Evolutionary conservation across 2,329 filamentous ascomycete genomes (phyloP), one percentile per base, ranked within the genome.

Genomic region (Botrytis medusae): DNA sequence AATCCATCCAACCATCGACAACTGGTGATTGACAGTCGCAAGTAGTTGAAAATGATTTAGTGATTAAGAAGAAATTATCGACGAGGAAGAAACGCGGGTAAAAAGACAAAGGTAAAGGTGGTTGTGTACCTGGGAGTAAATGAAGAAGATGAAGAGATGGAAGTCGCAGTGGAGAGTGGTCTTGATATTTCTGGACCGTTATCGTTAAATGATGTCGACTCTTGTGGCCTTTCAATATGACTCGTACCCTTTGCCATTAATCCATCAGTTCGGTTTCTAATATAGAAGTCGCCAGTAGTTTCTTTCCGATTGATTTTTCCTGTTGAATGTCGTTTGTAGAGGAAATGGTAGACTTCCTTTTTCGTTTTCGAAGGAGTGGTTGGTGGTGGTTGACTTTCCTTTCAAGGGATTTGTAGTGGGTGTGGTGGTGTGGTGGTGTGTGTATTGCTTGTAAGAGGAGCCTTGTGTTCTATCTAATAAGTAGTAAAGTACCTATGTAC

Each of bases 81-180:
- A 72, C 67, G 71, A 71, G 42, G 69, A 59, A 72, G 60, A 68
- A 54, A 61, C 46, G 69, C 57, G 68, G 67, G 61, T 72, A 37
- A 63, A 63, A 65, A 64, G 59, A 72, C 72, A 51, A 72, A 62
- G 69, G 61, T 72, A 62, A 75, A 74, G 62, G 75, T 74, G 75
- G 73, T 69, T 65, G 65, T 75, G 74, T 77, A 77, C 76, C 76
- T 76, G 71, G 74, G 67, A 70, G 46, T 22, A 71, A 64, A 73
- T 70, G 72, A 73, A 63, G 67, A 63, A 71, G 72, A 73, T 62
- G 75, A 72, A 69, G 71, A 72, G 51, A 72, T 60, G 71, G 71
- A 72, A 72, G 71, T 72, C 54, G 71, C 71, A 69, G 64, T 72
- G 64, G 71, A 72, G 71, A 65, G 70, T 72, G 61, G 22, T 46